phyloP scores from a whole-genome alignment of 1,284 basidiomycete species.

The Rhodotorula glutinis region DNA sequence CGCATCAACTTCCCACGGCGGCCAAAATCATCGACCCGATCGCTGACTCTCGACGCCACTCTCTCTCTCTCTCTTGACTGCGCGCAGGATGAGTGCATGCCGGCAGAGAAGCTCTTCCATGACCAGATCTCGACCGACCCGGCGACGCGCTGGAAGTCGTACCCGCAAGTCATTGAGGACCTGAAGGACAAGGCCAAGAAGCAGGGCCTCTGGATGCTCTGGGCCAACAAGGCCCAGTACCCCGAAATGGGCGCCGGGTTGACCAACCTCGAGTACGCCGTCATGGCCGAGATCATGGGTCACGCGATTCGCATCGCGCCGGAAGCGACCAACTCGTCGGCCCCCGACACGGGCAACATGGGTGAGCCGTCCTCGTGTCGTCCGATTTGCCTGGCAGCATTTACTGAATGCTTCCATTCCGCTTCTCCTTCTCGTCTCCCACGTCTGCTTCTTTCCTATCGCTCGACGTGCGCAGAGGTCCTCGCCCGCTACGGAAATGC shows the following conservation, averaged over 20 bases:
- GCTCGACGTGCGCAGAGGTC: slow-evolving; percentile 61
- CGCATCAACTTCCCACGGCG: too few species aligned
- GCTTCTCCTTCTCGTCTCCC: background rate
- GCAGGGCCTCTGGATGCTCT: slow-evolving; percentile 93
- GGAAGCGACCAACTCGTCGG: slow-evolving; percentile 43
- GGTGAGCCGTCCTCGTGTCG: background rate
- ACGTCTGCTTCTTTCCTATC: background rate
- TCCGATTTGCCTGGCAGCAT: background rate
- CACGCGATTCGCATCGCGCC: slow-evolving; percentile 51
- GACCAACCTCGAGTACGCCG: slow-evolving; percentile 93
- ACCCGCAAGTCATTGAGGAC: slow-evolving; percentile 75
- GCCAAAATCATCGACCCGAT: background rate
- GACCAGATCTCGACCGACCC: slow-evolving; percentile 78
- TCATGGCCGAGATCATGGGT: slow-evolving; percentile 93
- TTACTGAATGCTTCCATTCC: background rate
- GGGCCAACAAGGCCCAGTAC: slow-evolving; percentile 85
- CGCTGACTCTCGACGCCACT: background rate
- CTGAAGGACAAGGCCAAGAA: slow-evolving; percentile 84
- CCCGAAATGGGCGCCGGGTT: slow-evolving; percentile 74
- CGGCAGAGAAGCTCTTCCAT: slow-evolving; percentile 72
- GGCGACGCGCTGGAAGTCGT: slow-evolving; percentile 70
- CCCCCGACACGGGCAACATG: slow-evolving; percentile 38
- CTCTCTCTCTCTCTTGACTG: background rate
- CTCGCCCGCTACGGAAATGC: slow-evolving; percentile 85
- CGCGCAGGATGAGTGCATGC: slow-evolving; percentile 75